Conservation (phyloP, 805 yeast species). For the Yarrowia deformans region DNA sequence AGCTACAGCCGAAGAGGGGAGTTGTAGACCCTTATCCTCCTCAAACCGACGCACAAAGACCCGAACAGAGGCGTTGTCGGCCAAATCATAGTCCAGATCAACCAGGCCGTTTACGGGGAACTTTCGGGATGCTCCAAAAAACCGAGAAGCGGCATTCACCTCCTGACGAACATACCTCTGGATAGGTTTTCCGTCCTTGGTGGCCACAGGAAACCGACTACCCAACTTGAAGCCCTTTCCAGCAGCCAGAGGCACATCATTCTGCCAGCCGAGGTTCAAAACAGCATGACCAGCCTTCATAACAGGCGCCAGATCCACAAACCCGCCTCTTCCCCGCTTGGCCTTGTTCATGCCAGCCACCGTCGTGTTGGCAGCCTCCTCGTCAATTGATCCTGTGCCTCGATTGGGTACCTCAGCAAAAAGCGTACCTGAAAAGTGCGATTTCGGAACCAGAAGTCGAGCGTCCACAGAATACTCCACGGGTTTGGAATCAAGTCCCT, state of each 20-base stretch:
- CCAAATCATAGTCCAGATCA: conserved; percentile 27
- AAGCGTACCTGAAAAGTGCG: conserved; percentile 21
- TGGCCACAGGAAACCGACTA: background rate
- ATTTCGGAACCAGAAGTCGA: conserved; percentile 24
- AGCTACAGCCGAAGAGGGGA: background rate
- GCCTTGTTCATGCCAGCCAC: conserved; percentile 11
- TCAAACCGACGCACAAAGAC: conserved; percentile 34
- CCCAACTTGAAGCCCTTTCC: conserved; percentile 33
- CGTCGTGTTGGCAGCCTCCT: conserved; percentile 1
- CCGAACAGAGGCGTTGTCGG: conserved; percentile 1
- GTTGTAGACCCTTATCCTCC: background rate
- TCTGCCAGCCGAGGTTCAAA: conserved; percentile 35
- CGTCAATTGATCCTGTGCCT: conserved; percentile 29
- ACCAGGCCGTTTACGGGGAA: conserved; percentile 7
- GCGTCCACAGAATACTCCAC: conserved; percentile 31
- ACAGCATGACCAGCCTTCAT: conserved; percentile 21
- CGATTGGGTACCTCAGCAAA: conserved; percentile 26
- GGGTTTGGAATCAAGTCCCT: background rate
- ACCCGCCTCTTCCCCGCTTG: conserved; percentile 22
- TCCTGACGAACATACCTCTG: conserved; percentile 28
- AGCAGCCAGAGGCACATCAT: conserved; percentile 17
- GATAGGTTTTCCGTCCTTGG: conserved; percentile 6
- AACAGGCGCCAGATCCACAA: conserved; percentile 14
- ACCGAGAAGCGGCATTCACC: conserved; percentile 27
- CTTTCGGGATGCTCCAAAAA: conserved; percentile 30